A percentile compares a stretch with the other conserved stretches of the same genome.
Evolutionary conservation across 208 protist genomes (phyloP).

Genomic region (Trypanosoma lewisi): DNA sequence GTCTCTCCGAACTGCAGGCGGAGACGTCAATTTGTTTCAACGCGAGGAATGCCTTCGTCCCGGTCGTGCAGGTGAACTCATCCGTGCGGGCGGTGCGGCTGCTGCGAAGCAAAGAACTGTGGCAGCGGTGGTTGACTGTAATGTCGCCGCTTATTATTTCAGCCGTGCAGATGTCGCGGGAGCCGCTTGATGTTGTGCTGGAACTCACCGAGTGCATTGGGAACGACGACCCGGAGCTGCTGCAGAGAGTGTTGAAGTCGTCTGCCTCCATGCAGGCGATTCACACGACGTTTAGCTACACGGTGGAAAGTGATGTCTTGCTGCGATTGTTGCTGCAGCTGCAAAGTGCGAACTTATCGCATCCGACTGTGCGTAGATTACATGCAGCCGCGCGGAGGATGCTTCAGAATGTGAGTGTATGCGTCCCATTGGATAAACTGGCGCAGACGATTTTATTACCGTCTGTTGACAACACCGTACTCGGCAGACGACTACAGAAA

Average conservation of each 20-base stretch:
- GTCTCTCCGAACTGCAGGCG: conserved; percentile 19
- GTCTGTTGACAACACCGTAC: conserved; percentile 18
- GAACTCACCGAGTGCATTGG: conserved; percentile 17
- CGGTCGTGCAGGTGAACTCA: conserved; percentile 15
- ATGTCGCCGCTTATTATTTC: conserved; percentile 20
- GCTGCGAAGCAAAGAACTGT: conserved; percentile 9
- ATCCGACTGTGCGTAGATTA: conserved; percentile 18
- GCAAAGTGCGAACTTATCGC: conserved; percentile 17
- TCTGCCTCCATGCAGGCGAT: conserved; percentile 16
- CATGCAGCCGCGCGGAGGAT: conserved; percentile 12
- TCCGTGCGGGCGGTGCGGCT: conserved; percentile 7
- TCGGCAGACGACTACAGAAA: conserved; percentile 17
- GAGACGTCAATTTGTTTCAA: conserved; percentile 20
- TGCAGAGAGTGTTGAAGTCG: conserved; percentile 14
- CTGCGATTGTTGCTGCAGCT: conserved; percentile 22
- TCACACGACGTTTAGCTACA: conserved; percentile 20
- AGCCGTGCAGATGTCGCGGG: conserved; percentile 13
- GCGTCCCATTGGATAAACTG: conserved; percentile 14
- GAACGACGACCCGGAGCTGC: conserved; percentile 14
- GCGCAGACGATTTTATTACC: conserved; percentile 25
- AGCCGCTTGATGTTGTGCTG: conserved; percentile 26
- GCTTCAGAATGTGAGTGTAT: not conserved
- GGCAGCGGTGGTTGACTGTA: conserved; percentile 22
- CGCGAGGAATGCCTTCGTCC: conserved; percentile 10
- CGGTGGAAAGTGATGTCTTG: not conserved